These are phyloP conservation scores for Eucalyptus dawsonii DNA, from an alignment of 345 rosid genomes.

Conservation along the genomic window DNA sequence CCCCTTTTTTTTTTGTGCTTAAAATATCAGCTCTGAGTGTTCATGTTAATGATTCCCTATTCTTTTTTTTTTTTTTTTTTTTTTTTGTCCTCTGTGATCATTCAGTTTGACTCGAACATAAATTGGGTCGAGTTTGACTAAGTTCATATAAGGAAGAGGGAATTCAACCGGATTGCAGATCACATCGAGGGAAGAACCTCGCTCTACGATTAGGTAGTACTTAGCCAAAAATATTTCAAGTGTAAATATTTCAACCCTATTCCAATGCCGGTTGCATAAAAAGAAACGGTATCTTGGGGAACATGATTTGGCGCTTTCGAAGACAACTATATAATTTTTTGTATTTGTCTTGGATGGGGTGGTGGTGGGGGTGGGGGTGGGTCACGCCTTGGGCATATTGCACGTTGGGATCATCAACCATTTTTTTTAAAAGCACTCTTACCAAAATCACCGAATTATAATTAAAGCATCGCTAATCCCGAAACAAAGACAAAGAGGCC, in stretches of 20 bases:
- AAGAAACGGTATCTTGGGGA: not conserved
- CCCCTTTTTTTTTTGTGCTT: not conserved
- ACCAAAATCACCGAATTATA: not conserved
- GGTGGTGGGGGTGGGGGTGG: not conserved
- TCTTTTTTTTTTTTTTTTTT: not conserved
- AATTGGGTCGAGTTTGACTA: not conserved
- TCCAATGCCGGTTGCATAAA: not conserved
- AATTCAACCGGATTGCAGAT: not conserved
- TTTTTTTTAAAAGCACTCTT: not conserved
- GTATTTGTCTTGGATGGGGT: not conserved
- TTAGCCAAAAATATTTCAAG: not conserved
- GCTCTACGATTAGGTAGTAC: not conserved
- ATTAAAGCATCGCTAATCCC: not conserved
- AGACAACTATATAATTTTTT: not conserved
- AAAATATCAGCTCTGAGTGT: not conserved
- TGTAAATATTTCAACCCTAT: not conserved
- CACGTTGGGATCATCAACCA: constrained; percentile 10
- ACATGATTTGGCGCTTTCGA: constrained; percentile 21
- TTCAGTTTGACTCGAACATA: not conserved
- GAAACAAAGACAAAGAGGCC: not conserved
- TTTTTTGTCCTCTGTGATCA: not conserved
- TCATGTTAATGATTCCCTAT: not conserved
- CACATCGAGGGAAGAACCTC: not conserved
- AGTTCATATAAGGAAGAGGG: not conserved
- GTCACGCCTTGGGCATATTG: not conserved